A percentile compares a stretch with the other conserved stretches of the same genome.
Conservation (phyloP, 345 rosid species). For the Arabis hirsuta region DNA sequence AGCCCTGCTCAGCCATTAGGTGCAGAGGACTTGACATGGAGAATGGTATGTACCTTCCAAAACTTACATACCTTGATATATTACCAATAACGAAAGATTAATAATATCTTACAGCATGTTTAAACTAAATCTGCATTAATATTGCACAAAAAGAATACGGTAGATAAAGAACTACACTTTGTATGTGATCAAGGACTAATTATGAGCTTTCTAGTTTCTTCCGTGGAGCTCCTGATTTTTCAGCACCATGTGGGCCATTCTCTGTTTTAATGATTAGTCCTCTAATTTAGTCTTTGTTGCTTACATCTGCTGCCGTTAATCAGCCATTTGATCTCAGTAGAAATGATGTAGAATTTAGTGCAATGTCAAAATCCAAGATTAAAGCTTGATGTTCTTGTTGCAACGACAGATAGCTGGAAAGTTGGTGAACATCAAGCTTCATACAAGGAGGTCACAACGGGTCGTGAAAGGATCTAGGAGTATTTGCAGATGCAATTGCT, state of each 20-base stretch:
- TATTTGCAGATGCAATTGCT: constrained; percentile 81
- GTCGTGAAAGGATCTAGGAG: constrained; percentile 80
- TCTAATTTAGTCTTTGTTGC: not conserved
- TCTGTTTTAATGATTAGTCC: not conserved
- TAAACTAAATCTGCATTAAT: not conserved
- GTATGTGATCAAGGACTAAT: not conserved
- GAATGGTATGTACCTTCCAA: constrained; percentile 67
- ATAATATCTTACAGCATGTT: not conserved
- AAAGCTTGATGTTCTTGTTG: constrained; percentile 15
- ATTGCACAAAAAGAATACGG: not conserved
- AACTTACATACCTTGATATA: not conserved
- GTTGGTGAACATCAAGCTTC: constrained; percentile 85
- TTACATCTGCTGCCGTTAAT: not conserved
- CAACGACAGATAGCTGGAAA: constrained; percentile 77
- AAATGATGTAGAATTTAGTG: constrained; percentile 5
- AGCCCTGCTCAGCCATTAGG: constrained; percentile 94
- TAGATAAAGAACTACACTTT: not conserved
- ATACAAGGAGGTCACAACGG: constrained; percentile 72
- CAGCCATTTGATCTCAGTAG: not conserved
- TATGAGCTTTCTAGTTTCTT: not conserved
- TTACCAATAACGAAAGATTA: not conserved
- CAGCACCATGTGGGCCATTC: not conserved
- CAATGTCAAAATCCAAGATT: constrained; percentile 1
- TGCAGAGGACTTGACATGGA: constrained; percentile 96
- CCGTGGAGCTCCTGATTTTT: not conserved